A percentile compares a stretch with the other conserved stretches of the same genome.
Evolutionary conservation across 192 early-diverging fungal genomes (phyloP).

Genomic region (Chytriomyces confervae): DNA sequence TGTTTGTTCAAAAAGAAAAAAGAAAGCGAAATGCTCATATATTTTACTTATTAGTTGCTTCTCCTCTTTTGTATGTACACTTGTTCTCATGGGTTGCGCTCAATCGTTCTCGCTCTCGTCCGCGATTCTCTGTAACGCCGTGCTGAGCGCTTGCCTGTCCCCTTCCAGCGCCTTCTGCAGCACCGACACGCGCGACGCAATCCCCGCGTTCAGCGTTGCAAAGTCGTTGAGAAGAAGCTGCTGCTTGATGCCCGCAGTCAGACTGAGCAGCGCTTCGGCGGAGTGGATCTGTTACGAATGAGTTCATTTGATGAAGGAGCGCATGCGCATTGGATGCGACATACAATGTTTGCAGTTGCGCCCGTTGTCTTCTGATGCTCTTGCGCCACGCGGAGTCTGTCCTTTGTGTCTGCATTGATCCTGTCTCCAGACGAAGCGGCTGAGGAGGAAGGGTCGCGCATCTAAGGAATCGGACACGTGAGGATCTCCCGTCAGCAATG

Average conservation of each 20-base stretch:
- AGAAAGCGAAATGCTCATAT: neutral
- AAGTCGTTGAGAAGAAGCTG: conserved; percentile 52
- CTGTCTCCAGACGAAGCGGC: neutral
- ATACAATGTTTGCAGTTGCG: conserved; percentile 48
- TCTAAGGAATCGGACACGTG: too few species aligned
- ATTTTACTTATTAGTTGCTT: neutral
- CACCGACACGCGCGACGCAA: conserved; percentile 22
- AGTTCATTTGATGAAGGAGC: neutral
- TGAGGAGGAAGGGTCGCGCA: too few species aligned
- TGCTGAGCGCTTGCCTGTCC: neutral
- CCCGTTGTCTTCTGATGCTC: conserved; percentile 44
- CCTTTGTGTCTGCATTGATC: conserved; percentile 31
- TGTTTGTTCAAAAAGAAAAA: conserved; percentile 5
- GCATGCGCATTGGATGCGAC: neutral
- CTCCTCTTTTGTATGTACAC: neutral
- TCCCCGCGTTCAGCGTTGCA: conserved; percentile 36
- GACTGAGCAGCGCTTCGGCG: conserved; percentile 44
- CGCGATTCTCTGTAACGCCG: neutral
- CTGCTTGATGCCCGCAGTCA: conserved; percentile 53
- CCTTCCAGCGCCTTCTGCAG: conserved; percentile 4
- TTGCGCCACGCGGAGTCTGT: conserved; percentile 44
- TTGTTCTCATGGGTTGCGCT: neutral
- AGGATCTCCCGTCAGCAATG: too few species aligned
- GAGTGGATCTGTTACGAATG: conserved; percentile 36
- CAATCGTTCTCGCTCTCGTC: neutral